Conservation (phyloP, 148 eudicot genomes). For the Spergularia marina region DNA sequence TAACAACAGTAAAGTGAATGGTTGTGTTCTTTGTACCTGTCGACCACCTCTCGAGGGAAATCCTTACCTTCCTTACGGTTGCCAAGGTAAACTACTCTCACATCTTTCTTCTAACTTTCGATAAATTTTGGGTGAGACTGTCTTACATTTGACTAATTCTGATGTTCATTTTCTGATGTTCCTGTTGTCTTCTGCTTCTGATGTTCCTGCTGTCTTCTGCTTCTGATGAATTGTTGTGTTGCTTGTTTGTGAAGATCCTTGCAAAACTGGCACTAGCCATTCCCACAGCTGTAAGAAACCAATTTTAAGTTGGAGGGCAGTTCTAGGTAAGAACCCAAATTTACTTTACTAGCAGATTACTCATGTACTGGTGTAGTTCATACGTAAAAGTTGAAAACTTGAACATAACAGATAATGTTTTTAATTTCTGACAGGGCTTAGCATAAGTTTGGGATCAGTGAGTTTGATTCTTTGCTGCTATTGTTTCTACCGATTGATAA, state of each 20-base stretch:
- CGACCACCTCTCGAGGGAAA: constrained; percentile 4
- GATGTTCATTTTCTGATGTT: background rate
- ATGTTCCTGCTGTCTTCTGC: background rate
- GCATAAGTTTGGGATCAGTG: constrained; percentile 23
- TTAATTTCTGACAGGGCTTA: constrained; percentile 13
- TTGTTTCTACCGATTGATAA: background rate
- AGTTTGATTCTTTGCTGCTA: constrained; percentile 11
- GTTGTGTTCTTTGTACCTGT: constrained; percentile 10
- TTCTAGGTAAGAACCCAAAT: constrained; percentile 3
- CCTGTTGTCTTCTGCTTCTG: background rate
- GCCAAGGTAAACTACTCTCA: constrained; percentile 4
- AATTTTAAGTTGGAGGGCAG: constrained; percentile 7
- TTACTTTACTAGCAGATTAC: background rate
- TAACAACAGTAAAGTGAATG: background rate
- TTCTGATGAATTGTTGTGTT: background rate
- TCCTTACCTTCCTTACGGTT: constrained; percentile 20
- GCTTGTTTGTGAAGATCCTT: constrained; percentile 9
- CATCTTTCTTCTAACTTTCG: background rate
- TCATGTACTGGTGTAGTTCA: background rate
- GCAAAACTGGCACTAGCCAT: constrained; percentile 11
- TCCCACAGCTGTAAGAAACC: constrained; percentile 15
- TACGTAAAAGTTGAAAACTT: background rate
- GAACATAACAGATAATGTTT: background rate
- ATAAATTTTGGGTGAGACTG: background rate
- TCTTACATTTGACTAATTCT: background rate